These are phyloP conservation scores for Backusella liffmaniae DNA, from an alignment of 192 early-diverging fungal genomes.

Conservation along the genomic window DNA sequence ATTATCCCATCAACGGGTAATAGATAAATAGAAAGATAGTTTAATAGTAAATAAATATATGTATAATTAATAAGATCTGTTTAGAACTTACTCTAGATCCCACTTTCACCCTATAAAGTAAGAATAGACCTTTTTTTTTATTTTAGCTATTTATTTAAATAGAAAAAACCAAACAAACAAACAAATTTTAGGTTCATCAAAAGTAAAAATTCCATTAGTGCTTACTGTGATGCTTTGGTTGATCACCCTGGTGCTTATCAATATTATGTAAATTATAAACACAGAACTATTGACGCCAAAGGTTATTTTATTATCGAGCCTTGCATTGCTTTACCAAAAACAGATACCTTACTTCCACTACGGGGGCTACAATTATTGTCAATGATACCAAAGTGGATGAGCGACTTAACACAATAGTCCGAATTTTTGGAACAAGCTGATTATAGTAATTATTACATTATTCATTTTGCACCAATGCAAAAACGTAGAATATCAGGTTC, in stretches of 20 bases:
- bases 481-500: slow-evolving; percentile 89
- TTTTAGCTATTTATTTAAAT: slow-evolving; percentile 9
- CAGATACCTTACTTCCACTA: slow-evolving; percentile 59
- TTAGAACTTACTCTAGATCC: slow-evolving; percentile 31
- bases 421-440: slow-evolving; percentile 66
- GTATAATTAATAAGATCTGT: slow-evolving; percentile 1
- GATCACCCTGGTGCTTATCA: slow-evolving; percentile 79
- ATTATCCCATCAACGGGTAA: slow-evolving; percentile 81
- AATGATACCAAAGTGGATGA: slow-evolving; percentile 95
- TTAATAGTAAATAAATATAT: slow-evolving; percentile 22
- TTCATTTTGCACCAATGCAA: slow-evolving; percentile 96
- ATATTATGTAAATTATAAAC: slow-evolving; percentile 75
- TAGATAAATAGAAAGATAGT: slow-evolving; percentile 27
- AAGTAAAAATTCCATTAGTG: slow-evolving; percentile 52
- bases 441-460: slow-evolving; percentile 92
- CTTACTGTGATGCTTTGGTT: slow-evolving; percentile 64
- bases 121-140: slow-evolving; percentile 1
- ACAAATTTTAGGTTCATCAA: background rate
- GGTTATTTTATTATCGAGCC: slow-evolving; percentile 90
- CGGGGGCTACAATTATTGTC: slow-evolving; percentile 90
- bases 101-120: slow-evolving; percentile 43
- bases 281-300: background rate
- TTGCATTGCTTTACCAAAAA: slow-evolving; percentile 53
- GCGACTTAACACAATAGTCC: slow-evolving; percentile 74
- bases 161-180: slow-evolving; percentile 9